These are phyloP conservation scores for Coniochaeta sp. DNA, from an alignment of 2,329 filamentous ascomycete genomes.

Conservation along the genomic window DNA sequence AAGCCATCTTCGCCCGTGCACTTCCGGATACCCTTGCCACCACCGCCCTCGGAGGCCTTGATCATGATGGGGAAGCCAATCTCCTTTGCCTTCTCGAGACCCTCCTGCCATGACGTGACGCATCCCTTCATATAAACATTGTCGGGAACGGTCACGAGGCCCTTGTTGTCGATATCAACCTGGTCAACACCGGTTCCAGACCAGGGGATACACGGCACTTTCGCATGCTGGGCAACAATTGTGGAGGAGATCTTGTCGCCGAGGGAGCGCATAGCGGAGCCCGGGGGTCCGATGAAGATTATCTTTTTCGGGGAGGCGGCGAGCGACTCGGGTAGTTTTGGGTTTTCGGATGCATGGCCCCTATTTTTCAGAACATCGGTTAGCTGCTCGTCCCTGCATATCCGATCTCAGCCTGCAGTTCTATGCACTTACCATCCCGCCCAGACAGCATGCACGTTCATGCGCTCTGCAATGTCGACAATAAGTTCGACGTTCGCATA, in stretches of 20 bases:
- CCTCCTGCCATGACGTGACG: constrained; percentile 83
- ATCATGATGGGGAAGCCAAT: constrained; percentile 99
- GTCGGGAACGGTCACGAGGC: constrained; percentile 88
- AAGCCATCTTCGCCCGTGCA: constrained; percentile 82
- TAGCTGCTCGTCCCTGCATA: background rate
- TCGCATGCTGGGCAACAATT: constrained; percentile 94
- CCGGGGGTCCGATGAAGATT: constrained; percentile 96
- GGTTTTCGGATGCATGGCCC: constrained; percentile 98
- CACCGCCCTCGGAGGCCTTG: constrained; percentile 98
- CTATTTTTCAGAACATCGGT: constrained; percentile 32
- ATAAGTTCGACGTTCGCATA: constrained; percentile 99
- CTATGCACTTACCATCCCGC: constrained; percentile 74
- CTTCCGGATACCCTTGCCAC: constrained; percentile 98
- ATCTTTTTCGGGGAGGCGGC: constrained; percentile 98
- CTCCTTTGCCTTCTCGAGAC: constrained; percentile 73
- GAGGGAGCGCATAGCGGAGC: constrained; percentile 96
- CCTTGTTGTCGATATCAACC: constrained; percentile 70
- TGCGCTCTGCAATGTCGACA: constrained; percentile 96
- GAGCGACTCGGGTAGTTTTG: constrained; percentile 90
- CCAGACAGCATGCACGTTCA: constrained; percentile 98
- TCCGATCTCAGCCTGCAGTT: background rate
- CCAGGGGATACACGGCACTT: constrained; percentile 98
- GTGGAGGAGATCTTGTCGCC: constrained; percentile 99
- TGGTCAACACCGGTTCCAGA: constrained; percentile 86
- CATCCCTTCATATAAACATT: constrained; percentile 85